Evolutionary conservation across 495 filamentous ascomycete species (phyloP), one percentile per base, ranked within the genome.

Genomic region (Podospora didyma): DNA sequence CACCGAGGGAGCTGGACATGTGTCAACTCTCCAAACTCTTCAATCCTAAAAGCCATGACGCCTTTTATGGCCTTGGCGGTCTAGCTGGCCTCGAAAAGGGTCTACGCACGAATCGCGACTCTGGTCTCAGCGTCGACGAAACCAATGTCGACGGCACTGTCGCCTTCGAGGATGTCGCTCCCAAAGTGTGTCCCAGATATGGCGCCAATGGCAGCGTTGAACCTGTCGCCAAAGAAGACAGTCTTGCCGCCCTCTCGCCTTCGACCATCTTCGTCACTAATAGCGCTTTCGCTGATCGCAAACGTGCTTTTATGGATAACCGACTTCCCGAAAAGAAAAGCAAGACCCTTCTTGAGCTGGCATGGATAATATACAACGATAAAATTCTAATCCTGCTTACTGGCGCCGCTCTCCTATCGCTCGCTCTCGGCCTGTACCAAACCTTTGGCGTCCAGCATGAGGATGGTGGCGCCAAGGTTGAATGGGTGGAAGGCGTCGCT

Each of bases 331-430:
- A 80, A 60, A 88, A 89, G 68, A 87, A 92, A 63, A 80, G 82
- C 45, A 87, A 89, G 52, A 82, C 77, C 35, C 80, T 95, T 52
- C 77, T 87, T 61, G 75, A 85, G 57, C 64, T 93, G 24, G 85
- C 91, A 49, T 95, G 89, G 89, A 85, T 86, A 59, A 88, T 88
- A 11, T 92, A 90, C 69, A 90, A 93, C 61, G 90, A 95, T 70
- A 90, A 89, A 58, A 86, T 93, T 22, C 74, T 93, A 51, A 88
- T 93, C 24, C 71, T 90, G 24, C 72, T 91, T 50, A 88, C 86
- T 3, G 75, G 81, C 26, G 89, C 88, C 7, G 89, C 87, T 12
- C 69, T 89, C 23, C 75, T 91, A 10, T 89, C 86, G 9, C 73
- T 91, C 37, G 86, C 81, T 24, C 73, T 91, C 31, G 89, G 88